A percentile compares a stretch with the other conserved stretches of the same genome.
phyloP scores from a whole-genome alignment of 768 basidiomycete genomes.

The Candolleomyces efflorescens region DNA sequence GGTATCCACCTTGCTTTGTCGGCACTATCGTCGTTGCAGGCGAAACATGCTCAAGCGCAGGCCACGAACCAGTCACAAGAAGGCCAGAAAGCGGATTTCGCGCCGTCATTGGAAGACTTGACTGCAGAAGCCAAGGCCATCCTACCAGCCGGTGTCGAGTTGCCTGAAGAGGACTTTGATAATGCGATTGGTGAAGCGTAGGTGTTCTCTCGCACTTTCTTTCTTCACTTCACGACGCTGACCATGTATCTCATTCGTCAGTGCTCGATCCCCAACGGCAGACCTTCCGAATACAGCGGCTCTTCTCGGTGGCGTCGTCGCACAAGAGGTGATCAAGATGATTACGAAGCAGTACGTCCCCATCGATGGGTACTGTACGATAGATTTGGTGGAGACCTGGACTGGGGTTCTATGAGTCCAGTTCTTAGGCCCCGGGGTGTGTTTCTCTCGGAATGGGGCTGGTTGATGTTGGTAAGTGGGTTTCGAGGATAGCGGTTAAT shows the following conservation, averaged over 20 bases:
- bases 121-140: constrained; percentile 45
- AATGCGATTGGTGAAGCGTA: constrained; percentile 78
- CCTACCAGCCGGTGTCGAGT: constrained; percentile 43
- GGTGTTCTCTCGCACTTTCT: constrained; percentile 21
- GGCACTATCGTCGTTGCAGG: constrained; percentile 40
- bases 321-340: constrained; percentile 96
- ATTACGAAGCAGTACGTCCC: constrained; percentile 96
- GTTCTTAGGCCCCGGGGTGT: no score
- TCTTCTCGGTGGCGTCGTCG: constrained; percentile 88
- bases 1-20: constrained; percentile 74
- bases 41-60: constrained; percentile 20
- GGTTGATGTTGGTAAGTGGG: no score
- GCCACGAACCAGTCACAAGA: constrained; percentile 7
- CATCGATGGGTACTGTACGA: constrained; percentile 75
- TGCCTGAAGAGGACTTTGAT: constrained; percentile 49
- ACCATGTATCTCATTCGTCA: constrained; percentile 25
- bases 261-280: constrained; percentile 73
- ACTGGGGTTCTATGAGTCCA: constrained; percentile 48
- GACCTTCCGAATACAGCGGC: constrained; percentile 94
- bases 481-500: no score
- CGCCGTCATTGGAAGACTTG: constrained; percentile 48
- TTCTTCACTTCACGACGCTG: not conserved
- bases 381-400: constrained; percentile 82
- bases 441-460: no score
- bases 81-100: constrained; percentile 4